Evolutionary conservation across 2,329 filamentous ascomycete species (phyloP).

Genomic region (Colletotrichum graminicola): DNA sequence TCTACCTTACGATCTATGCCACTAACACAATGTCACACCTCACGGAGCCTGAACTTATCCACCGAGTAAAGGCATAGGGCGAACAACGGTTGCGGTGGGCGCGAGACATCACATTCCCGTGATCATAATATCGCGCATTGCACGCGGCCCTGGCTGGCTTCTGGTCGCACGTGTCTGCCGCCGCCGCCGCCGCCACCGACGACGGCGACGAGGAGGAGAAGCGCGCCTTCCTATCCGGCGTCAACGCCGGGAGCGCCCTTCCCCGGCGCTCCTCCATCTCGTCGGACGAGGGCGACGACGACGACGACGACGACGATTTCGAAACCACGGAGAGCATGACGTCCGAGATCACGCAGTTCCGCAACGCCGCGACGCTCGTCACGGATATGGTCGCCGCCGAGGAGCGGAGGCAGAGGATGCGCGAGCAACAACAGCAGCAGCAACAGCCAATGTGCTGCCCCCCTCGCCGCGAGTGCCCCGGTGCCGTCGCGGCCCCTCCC

Average conservation of each 20-base stretch:
- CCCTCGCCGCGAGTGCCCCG: slow-evolving; percentile 19
- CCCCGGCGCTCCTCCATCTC: slow-evolving; percentile 40
- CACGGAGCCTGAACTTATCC: too few species aligned
- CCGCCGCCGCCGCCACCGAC: slow-evolving; percentile 30
- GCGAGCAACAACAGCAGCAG: slow-evolving; percentile 48
- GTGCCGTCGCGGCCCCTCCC: slow-evolving; percentile 36
- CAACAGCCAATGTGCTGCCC: slow-evolving; percentile 29
- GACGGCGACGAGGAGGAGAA: slow-evolving; percentile 55
- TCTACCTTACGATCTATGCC: too few species aligned
- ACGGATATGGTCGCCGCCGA: slow-evolving; percentile 60
- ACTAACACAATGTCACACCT: too few species aligned
- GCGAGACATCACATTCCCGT: too few species aligned
- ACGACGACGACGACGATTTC: background rate
- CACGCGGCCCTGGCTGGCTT: slow-evolving; percentile 44
- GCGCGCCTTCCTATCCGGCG: slow-evolving; percentile 48
- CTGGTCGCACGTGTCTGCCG: slow-evolving; percentile 50
- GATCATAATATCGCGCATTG: too few species aligned
- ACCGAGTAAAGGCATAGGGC: too few species aligned
- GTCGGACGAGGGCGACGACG: slow-evolving; percentile 18
- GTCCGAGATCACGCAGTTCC: slow-evolving; percentile 62
- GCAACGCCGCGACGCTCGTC: slow-evolving; percentile 60
- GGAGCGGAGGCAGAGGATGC: slow-evolving; percentile 47
- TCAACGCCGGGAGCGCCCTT: background rate
- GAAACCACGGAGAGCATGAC: slow-evolving; percentile 55
- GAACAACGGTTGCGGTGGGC: too few species aligned